Evolutionary conservation across 441 rosid genomes (phyloP), one percentile per base, ranked within the genome.

Genomic region (Brassica hybrid): DNA sequence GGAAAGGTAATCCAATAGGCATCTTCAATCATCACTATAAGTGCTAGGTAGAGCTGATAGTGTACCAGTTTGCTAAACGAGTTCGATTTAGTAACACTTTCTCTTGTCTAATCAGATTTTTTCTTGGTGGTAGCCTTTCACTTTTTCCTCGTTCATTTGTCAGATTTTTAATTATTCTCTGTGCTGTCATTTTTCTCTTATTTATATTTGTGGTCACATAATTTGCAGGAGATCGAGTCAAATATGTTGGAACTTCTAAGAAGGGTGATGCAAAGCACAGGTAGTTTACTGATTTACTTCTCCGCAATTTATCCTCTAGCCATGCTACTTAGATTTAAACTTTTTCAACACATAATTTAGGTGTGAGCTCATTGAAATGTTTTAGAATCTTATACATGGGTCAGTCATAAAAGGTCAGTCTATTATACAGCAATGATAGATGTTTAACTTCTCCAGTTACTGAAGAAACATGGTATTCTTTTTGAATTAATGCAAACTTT

Each of bases 221-320:
- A 54, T 77, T 67, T 81, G 70, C 80, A 94, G 98, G 98, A 76
- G 97, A 94, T 83, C 91, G 90, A 52, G 94, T 94, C 74, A 94
- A 90, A 80, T 94, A 91, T 65, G 77, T 85, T 25, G 98, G 98
- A 62, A 85, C 88, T 73, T 76, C 97, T n/a, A 78, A 60, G 68
- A 80, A 62, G 23, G 58, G 73, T 73, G 85, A 88, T 81, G 88
- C 87, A 77, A 86, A 88, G 80, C 80, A 84, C 80, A 90, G 96
- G 98, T 94, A 79, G 56, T 73, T 48, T 48, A 71, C 65, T 75
- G 65, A 30, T 45, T 71, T 65, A 67, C 50, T 25, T 38, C 1
- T 48, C 18, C 13, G 62, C 8, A 72, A 13, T 17, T 54, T 19
- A 73, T n/a, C 5, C 19, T 59, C 36, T 64, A 25, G 18, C 27